Evolutionary conservation across 495 filamentous ascomycete species (phyloP).

Genomic region (Hypoxylon subgilvum): DNA sequence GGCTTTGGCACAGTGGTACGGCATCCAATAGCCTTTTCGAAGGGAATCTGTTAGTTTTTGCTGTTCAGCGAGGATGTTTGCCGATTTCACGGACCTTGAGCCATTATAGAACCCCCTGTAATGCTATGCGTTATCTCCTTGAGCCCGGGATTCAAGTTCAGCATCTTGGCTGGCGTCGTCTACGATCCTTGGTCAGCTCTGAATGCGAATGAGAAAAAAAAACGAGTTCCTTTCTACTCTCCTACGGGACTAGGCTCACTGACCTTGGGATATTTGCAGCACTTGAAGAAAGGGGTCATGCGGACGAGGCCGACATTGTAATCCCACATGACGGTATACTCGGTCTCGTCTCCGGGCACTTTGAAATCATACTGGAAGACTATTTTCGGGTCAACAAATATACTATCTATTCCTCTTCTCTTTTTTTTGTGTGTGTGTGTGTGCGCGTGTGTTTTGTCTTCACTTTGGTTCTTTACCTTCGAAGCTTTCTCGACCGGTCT

Average conservation of each 20-base stretch:
- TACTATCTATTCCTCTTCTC: conserved; percentile 14
- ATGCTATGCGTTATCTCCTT: conserved; percentile 89
- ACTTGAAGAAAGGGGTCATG: conserved; percentile 94
- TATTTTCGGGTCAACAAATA: conserved; percentile 45
- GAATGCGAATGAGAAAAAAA: no score
- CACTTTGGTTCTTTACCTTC: conserved; percentile 68
- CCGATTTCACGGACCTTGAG: conserved; percentile 71
- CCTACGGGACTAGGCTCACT: conserved; percentile 9
- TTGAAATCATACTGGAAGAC: conserved; percentile 93
- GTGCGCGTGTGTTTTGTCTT: background rate
- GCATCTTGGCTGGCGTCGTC: conserved; percentile 85
- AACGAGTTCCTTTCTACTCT: background rate
- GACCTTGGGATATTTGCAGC: conserved; percentile 84
- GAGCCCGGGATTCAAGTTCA: conserved; percentile 79
- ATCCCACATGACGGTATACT: conserved; percentile 91
- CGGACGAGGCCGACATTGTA: conserved; percentile 94
- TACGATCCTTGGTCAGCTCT: conserved; percentile 43
- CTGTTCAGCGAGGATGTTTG: background rate
- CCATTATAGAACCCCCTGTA: conserved; percentile 85
- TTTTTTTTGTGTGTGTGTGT: no score
- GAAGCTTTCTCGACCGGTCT: conserved; percentile 84
- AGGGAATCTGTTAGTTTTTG: conserved; percentile 8
- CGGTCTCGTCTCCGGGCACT: conserved; percentile 66
- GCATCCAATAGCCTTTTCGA: conserved; percentile 95
- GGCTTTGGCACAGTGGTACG: conserved; percentile 80